A percentile compares a stretch with the other conserved stretches of the same genome.
Conservation (phyloP, 257 asterid genomes). For the Eustoma russellianum region DNA sequence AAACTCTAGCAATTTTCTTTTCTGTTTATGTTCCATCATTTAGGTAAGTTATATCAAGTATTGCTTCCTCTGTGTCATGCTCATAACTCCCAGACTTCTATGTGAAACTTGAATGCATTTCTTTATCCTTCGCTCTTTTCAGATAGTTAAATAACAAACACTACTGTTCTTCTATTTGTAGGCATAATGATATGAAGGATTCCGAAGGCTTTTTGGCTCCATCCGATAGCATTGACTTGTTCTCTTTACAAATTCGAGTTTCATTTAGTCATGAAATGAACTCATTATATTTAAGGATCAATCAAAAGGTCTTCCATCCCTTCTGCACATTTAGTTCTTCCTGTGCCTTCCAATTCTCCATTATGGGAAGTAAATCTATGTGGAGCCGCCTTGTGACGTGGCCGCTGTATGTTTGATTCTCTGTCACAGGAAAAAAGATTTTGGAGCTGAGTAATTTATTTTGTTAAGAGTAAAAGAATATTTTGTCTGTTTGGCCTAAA, state of each 20-base stretch:
- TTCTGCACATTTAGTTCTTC: background rate
- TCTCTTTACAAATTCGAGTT: conserved; percentile 52
- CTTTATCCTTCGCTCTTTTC: conserved; percentile 7
- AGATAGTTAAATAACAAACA: background rate
- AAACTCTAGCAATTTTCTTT: too few relatives aligned
- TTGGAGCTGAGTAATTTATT: background rate
- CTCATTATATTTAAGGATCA: conserved; percentile 49
- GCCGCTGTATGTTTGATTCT: background rate
- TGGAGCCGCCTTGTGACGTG: background rate
- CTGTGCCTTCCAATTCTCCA: background rate
- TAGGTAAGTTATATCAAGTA: too few relatives aligned
- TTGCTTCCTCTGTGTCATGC: too few relatives aligned
- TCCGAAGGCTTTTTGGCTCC: conserved; percentile 25
- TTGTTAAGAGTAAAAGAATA: too few relatives aligned
- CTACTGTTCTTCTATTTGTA: conserved; percentile 31
- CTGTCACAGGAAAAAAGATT: background rate
- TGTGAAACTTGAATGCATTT: conserved; percentile 1
- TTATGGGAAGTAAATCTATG: background rate
- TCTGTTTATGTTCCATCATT: too few relatives aligned
- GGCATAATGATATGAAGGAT: conserved; percentile 49
- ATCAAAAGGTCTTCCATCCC: conserved; percentile 35
- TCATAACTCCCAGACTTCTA: background rate
- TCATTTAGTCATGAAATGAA: conserved; percentile 27
- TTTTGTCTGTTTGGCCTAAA: too few relatives aligned
- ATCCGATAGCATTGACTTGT: conserved; percentile 33